Base-by-base conservation (phyloP, 805 yeast species). In the Spathaspora passalidarum region DNA sequence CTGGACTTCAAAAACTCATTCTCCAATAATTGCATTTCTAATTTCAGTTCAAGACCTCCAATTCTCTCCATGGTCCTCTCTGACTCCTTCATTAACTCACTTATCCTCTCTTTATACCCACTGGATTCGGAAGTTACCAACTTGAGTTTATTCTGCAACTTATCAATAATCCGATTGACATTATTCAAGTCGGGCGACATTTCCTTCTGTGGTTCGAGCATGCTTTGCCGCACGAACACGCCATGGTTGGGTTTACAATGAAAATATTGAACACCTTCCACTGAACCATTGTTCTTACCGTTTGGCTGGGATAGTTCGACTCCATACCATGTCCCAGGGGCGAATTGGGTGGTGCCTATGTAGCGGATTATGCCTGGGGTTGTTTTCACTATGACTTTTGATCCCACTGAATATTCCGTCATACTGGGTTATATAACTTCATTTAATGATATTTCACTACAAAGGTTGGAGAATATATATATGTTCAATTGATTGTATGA, bases 251-350 rank as follows among this genome's bases (percentile, higher is more conserved):
- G 36, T 76, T 60, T 3, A 77, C 81, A 59, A 6, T 63, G 57
- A 39, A 79, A 79, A 57, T 79, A 79, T 44, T 59, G 42, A 2
- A 62, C 55, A 0, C 75, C 80, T 16, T 68, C 59, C 0, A 79
- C 71, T 0, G 74, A 56, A 1, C 84, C 84, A 48, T 78, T 65
- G 44, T 79, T 79, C 51, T 72, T 75, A 1, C 83, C 83, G 1
- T 32, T 47, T 0, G 72, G 62, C 1, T 46, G 45, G 10, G 66
- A 68, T 18, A 79, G 56, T 41, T 76, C 79, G 2, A 79, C 55
- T 1, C 83, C 84, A 3, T 74, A 59, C 83, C 84, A 78, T 1
- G 47, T 43, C 0, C 88, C 89, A 0, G 73, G 63, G 2, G 86
- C 81, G 65, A 84, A 84, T 40, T 75, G 51, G 0, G 88, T 80